Evolutionary conservation across 257 asterid genomes (phyloP).

Genomic region (Solanum lycopersicoides): DNA sequence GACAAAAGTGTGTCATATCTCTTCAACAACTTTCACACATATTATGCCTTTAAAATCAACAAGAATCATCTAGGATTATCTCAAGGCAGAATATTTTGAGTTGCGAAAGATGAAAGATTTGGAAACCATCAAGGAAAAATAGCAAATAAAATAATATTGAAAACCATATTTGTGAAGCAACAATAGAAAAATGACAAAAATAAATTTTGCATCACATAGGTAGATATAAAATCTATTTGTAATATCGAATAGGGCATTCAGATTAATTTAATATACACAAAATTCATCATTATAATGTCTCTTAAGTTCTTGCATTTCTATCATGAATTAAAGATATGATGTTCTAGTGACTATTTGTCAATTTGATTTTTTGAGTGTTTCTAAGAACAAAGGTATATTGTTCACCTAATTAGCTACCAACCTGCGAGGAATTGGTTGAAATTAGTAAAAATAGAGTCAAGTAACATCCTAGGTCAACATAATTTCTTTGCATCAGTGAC

Average conservation of each 20-base stretch:
- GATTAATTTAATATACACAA: neutral
- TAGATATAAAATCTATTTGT: neutral
- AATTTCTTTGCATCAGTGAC: too few relatives aligned
- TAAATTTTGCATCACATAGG: neutral
- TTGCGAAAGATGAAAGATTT: too few relatives aligned
- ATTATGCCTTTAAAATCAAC: too few relatives aligned
- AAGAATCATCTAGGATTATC: too few relatives aligned
- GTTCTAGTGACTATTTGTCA: constrained; percentile 42
- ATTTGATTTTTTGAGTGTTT: constrained; percentile 33
- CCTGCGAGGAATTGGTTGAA: constrained; percentile 1
- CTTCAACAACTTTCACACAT: too few relatives aligned
- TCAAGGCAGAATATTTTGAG: too few relatives aligned
- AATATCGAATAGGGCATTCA: neutral
- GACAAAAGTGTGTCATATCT: too few relatives aligned
- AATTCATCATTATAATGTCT: neutral
- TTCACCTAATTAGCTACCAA: constrained; percentile 48
- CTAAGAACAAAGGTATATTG: constrained; percentile 43
- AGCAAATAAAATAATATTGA: too few relatives aligned
- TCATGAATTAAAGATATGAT: too few relatives aligned
- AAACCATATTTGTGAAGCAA: too few relatives aligned
- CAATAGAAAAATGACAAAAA: neutral
- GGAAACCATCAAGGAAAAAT: too few relatives aligned
- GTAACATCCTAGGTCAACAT: too few relatives aligned
- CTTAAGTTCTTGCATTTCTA: neutral
- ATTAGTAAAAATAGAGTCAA: neutral